Conservation (phyloP, 129 eudicot genomes). For the Glebionis coronaria region DNA sequence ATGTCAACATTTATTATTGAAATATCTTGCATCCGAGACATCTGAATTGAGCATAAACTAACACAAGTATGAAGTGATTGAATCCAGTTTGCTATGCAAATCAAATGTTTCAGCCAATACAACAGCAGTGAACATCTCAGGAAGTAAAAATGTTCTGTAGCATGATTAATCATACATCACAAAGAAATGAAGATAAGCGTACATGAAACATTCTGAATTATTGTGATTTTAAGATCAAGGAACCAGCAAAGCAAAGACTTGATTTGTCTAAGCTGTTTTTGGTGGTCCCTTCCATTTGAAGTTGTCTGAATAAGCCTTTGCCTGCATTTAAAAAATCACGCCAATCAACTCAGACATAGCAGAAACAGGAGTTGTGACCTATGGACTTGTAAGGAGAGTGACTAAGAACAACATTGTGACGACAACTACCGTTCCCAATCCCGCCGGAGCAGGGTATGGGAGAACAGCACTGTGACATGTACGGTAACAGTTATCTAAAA, state of each 20-base stretch:
- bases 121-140: too few relatives aligned
- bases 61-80: not conserved
- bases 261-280: slow-evolving; percentile 23
- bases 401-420: not conserved
- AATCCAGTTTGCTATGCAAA: not conserved
- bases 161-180: not conserved
- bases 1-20: too few relatives aligned
- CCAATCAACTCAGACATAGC: not conserved
- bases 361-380: not conserved
- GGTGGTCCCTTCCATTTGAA: slow-evolving; percentile 98
- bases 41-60: not conserved
- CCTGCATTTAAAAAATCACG: slow-evolving; percentile 30
- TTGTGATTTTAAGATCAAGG: slow-evolving; percentile 5
- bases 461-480: too few relatives aligned
- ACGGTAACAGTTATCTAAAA: too few relatives aligned
- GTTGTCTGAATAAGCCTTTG: slow-evolving; percentile 90
- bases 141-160: not conserved
- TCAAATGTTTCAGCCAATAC: slow-evolving; percentile 1
- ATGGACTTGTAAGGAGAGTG: too few relatives aligned
- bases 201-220: slow-evolving; percentile 24
- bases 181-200: not conserved
- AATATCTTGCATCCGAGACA: too few relatives aligned
- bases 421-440: not conserved
- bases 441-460: too few relatives aligned
- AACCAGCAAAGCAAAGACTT: not conserved